These are phyloP conservation scores for Atalantia buxifolia DNA, from an alignment of 345 rosid species.

Conservation along the genomic window DNA sequence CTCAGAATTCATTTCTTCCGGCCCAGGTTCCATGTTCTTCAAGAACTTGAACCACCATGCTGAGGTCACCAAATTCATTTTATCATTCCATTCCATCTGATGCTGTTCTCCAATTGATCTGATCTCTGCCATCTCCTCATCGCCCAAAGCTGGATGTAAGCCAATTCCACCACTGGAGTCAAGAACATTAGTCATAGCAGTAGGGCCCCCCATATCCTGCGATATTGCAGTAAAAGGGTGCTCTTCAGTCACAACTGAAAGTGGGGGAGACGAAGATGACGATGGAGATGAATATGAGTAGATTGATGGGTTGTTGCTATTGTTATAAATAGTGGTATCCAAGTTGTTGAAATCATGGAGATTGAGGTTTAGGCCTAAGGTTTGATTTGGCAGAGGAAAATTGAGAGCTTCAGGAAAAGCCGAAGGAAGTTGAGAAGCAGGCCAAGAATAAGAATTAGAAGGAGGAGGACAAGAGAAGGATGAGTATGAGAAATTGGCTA, in stretches of 20 bases:
- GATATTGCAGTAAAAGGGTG: conserved; percentile 21
- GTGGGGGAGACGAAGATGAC: conserved; percentile 50
- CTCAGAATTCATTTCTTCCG: conserved; percentile 37
- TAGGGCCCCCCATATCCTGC: conserved; percentile 20
- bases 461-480: conserved; percentile 32
- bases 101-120: conserved; percentile 73
- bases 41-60: conserved; percentile 80
- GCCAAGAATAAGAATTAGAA: conserved; percentile 48
- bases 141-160: conserved; percentile 58
- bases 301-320: conserved; percentile 31
- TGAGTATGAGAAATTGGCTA: conserved; percentile 24
- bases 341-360: conserved; percentile 72
- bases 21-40: conserved; percentile 50
- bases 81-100: conserved; percentile 80
- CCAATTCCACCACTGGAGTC: conserved; percentile 46
- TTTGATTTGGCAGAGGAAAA: conserved; percentile 57
- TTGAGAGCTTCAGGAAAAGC: conserved; percentile 32
- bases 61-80: conserved; percentile 63
- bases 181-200: conserved; percentile 20
- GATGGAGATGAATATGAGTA: conserved; percentile 52
- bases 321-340: conserved; percentile 48
- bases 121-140: conserved; percentile 71
- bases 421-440: conserved; percentile 29
- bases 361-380: conserved; percentile 79
- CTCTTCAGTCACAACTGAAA: conserved; percentile 21